Conservation (phyloP, 495 filamentous ascomycete genomes). For the Aspergillus baeticus region DNA sequence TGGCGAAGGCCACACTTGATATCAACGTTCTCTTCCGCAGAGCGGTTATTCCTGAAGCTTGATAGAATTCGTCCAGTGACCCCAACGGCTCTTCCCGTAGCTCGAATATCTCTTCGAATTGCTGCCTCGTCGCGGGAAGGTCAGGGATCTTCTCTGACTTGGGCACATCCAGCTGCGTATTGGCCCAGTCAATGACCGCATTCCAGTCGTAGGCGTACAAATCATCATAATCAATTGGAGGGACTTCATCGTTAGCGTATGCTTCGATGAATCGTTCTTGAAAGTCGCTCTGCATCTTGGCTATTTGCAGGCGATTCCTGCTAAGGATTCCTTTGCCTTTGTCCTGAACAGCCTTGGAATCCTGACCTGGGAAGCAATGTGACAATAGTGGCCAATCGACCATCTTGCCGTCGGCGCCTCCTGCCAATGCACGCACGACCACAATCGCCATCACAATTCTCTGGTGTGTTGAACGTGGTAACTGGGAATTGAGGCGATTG, state of each 20-base stretch:
- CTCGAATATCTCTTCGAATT: conserved; percentile 50
- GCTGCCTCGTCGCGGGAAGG: conserved; percentile 50
- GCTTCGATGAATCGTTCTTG: conserved; percentile 72
- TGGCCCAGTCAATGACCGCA: conserved; percentile 70
- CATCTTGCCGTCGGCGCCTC: conserved; percentile 61
- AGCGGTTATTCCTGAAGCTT: conserved; percentile 31
- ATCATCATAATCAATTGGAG: conserved; percentile 68
- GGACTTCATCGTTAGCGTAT: conserved; percentile 67
- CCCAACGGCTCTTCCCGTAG: conserved; percentile 41
- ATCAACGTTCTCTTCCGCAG: conserved; percentile 34
- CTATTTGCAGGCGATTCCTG: conserved; percentile 59
- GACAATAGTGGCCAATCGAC: conserved; percentile 75
- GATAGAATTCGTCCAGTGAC: conserved; percentile 42
- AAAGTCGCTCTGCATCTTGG: conserved; percentile 73
- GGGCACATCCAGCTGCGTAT: conserved; percentile 45
- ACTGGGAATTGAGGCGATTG: conserved; percentile 15
- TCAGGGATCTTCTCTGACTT: conserved; percentile 41
- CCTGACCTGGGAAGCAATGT: conserved; percentile 62
- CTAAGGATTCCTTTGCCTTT: conserved; percentile 58
- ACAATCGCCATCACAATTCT: conserved; percentile 67
- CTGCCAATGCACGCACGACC: conserved; percentile 69
- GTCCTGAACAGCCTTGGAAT: conserved; percentile 54
- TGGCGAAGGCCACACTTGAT: conserved; percentile 38
- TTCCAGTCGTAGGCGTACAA: conserved; percentile 76
- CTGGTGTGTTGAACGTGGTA: conserved; percentile 28